Evolutionary conservation across 164 flowering plant genomes (phyloP), one percentile per base, ranked within the genome.

Genomic region (Santalum album): DNA sequence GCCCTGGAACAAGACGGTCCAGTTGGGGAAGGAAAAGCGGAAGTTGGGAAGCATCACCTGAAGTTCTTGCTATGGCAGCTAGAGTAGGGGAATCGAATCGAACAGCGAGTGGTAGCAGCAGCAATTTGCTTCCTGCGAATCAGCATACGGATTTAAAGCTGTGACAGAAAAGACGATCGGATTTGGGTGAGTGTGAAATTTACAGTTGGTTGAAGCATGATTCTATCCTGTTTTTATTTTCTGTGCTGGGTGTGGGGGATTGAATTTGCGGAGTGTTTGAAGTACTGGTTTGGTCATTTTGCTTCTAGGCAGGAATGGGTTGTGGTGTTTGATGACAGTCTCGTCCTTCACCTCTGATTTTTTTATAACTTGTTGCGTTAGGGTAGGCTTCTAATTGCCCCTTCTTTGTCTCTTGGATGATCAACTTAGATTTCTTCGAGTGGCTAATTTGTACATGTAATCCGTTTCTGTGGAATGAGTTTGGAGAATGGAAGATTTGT

Each of bases 21-120:
- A 86, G 96, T 47, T 83, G 96, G 95, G 98, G 95, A 43, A 72
- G 96, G 64, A 82, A 79, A 63, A 87, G 92, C 42, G 95, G 95
- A 48, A 87, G 81, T 76, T 88, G 96, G 98, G 98, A 91, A 49
- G 80, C 82, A 70, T 86, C 94, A 1, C 87, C 96, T 2, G 96
- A 91, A 49, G 88, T 84, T 65, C 77, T 81, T 67, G 89, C 87
- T 49, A 54, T 87, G 73, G 85, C 88, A 0, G 80, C 87, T 22
- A 78, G 85, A 63, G 78, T 71, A 6, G 91, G 84, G 23, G 88
- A 77, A 49, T 62, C 80, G n/a, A 75, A 72, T 34, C 78, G 72
- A 34, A 50, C 40, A 18, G 76, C 72, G 26, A 76, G 81, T 54
- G 68, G 78, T 44, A 70, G 75, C 64, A 69, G 77, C 53, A 56